Base-by-base conservation (phyloP, 2,329 filamentous ascomycete genomes). In the Teratosphaeria viscida region DNA sequence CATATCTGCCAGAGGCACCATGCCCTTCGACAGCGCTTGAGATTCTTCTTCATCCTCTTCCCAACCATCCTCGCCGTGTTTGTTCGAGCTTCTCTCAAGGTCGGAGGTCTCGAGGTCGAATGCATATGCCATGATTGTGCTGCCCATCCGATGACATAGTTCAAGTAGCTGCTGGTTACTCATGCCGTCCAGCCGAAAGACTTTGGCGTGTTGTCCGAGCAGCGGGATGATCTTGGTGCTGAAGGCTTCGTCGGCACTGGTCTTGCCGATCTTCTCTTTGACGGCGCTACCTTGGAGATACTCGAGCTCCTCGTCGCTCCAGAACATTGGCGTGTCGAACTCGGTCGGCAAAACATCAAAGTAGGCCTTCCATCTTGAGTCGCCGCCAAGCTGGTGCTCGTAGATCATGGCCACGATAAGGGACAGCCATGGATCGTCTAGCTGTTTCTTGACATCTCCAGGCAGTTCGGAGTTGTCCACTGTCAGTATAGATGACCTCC, bases 281-380 rank as follows among this genome's bases (percentile, higher is more conserved):
- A 94, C 83, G 0, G 89, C 83, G 69, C 89, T 92, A 19, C 86
- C 88, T 74, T 92, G 86, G 8, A 96, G 81, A 67, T 87, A 80
- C 0, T 77, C 75, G 2, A 96, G 78, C 71, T 96, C 90, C 0
- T 78, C 75, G 0, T 81, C 77, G 1, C 82, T 78, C 92, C 92
- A 96, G 75, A 92, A 96, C 88, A 96, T 96, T 64, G 92, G 81
- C 2, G 90, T 95, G 71, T 94, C 84, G 69, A 96, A 96, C 1
- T 75, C 68, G 57, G 71, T 70, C 2, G 90, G 90, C 5, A 96
- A 79, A 23, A 95, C 78, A 60, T 85, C 80, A 65, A 95, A 85
- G 73, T 96, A 96, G 0, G 85, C 80, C 64, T 84, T 83, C 91
- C 91, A 96, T 8, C 74, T 76, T 1, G 90, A 95, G 0, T 75